phyloP scores from a whole-genome alignment of 2,329 filamentous ascomycete species.

The Monilinia vaccinii-corymbosi region DNA sequence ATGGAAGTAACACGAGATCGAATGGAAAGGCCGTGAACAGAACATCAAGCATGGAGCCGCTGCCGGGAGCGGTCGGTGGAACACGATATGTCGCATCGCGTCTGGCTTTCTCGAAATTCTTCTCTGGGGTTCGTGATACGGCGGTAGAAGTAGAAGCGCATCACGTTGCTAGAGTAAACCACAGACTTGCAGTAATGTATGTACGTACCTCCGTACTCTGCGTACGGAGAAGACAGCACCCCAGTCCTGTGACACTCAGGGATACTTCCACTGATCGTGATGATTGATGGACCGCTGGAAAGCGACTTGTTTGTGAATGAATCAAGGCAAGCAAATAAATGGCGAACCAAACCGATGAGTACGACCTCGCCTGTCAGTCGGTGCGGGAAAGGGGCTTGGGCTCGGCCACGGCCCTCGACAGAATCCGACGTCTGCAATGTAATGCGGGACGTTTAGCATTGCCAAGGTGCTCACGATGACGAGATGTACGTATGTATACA shows the following conservation, averaged over 20 bases:
- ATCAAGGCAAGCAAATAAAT: neutral
- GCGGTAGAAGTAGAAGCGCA: neutral
- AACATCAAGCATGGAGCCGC: neutral
- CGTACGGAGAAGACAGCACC: neutral
- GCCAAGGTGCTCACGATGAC: too few relatives aligned
- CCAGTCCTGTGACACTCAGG: neutral
- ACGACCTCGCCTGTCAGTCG: neutral
- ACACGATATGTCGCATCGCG: neutral
- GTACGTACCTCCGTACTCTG: neutral
- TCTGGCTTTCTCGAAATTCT: neutral
- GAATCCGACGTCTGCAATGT: neutral
- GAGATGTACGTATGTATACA: too few relatives aligned
- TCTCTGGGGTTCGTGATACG: neutral
- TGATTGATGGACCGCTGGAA: neutral
- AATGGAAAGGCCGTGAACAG: neutral
- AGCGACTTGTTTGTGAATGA: neutral
- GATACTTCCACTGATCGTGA: neutral
- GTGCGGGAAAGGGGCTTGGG: constrained; percentile 4
- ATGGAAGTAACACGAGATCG: neutral
- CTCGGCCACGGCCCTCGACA: too few relatives aligned
- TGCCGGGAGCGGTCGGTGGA: neutral
- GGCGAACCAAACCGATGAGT: neutral
- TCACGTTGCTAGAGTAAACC: neutral
- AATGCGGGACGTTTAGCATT: neutral
- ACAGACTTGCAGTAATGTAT: neutral